Evolutionary conservation across 148 eudicot species (phyloP).

Genomic region (Rhododendron ovatum): DNA sequence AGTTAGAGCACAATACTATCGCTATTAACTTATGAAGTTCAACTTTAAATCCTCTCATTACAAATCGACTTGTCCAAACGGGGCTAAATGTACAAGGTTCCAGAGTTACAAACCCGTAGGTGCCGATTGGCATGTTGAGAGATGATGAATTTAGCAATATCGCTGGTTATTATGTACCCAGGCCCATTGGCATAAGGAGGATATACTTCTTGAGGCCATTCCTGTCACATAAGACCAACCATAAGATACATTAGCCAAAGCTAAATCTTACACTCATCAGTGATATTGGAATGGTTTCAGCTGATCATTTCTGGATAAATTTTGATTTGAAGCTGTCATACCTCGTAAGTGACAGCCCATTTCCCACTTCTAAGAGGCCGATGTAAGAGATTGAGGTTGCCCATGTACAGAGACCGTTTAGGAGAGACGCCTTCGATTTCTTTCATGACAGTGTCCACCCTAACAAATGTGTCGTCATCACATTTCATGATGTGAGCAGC

Average conservation of each 20-base stretch:
- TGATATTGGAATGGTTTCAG: not conserved
- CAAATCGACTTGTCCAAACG: not conserved
- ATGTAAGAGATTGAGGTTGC: constrained; percentile 86
- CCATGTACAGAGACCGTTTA: constrained; percentile 72
- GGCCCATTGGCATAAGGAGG: constrained; percentile 99
- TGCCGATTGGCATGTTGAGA: constrained; percentile 51
- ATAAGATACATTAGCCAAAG: constrained; percentile 9
- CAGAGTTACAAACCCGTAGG: constrained; percentile 58
- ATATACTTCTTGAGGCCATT: constrained; percentile 86
- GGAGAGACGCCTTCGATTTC: constrained; percentile 60
- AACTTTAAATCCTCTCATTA: not conserved
- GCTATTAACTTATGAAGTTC: not conserved
- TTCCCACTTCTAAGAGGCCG: constrained; percentile 88
- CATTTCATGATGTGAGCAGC: constrained; percentile 87
- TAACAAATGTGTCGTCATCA: constrained; percentile 88
- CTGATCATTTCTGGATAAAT: not conserved
- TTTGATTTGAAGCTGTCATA: constrained; percentile 12
- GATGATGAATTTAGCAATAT: constrained; percentile 60
- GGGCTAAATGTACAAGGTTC: not conserved
- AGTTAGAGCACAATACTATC: not conserved
- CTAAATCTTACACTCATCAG: not conserved
- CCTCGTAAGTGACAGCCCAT: constrained; percentile 98
- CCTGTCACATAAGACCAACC: constrained; percentile 40
- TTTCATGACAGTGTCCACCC: constrained; percentile 67
- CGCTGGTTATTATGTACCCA: constrained; percentile 70